phyloP scores from a whole-genome alignment of 179 eudicot genomes.

The Heliamphora pulchella region DNA sequence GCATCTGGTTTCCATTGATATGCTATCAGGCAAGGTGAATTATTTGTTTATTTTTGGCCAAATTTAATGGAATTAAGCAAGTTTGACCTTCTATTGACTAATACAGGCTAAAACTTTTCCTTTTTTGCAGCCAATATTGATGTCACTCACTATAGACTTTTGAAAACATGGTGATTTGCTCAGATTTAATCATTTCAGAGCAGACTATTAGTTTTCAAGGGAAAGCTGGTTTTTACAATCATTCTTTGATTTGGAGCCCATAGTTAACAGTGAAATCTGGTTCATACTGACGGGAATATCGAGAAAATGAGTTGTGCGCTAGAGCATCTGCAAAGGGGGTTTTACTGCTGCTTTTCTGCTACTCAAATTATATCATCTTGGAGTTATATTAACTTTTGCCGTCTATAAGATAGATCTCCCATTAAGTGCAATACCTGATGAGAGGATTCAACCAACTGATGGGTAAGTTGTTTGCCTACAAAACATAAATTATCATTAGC shows the following conservation, averaged over 20 bases:
- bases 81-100: background rate
- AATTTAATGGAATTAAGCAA: background rate
- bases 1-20: slow-evolving; percentile 72
- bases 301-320: slow-evolving; percentile 79
- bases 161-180: background rate
- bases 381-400: slow-evolving; percentile 84
- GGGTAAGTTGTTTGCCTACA: slow-evolving; percentile 43
- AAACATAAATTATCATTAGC: background rate
- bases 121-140: slow-evolving; percentile 3
- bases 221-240: background rate
- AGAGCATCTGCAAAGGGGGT: slow-evolving; percentile 83
- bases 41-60: slow-evolving; percentile 3
- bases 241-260: background rate
- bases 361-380: slow-evolving; percentile 75
- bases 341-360: slow-evolving; percentile 72
- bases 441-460: slow-evolving; percentile 58
- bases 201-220: background rate
- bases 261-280: background rate
- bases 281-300: slow-evolving; percentile 55
- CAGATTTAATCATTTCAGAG: background rate
- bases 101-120: background rate
- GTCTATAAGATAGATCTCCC: slow-evolving; percentile 69
- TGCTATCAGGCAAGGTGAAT: slow-evolving; percentile 75
- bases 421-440: slow-evolving; percentile 55
- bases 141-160: background rate